A percentile compares a stretch with the other conserved stretches of the same genome.
Conservation (phyloP, 352 stramenopile species). For the Phytophthora pinifolia region DNA sequence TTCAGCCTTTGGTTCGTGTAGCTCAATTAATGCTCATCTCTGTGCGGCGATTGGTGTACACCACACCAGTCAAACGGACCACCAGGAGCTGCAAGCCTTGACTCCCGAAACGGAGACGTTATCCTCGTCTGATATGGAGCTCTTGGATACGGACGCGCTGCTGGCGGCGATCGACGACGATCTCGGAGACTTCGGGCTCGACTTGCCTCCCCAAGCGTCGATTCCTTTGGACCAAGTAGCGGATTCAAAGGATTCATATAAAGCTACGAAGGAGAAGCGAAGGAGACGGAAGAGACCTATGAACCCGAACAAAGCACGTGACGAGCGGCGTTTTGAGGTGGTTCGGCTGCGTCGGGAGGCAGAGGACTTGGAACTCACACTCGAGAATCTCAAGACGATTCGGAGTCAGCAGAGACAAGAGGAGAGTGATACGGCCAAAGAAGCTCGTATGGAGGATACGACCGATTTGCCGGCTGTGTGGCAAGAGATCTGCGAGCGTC, state of each 20-base stretch:
- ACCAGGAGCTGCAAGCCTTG: neutral
- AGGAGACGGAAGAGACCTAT: constrained; percentile 17
- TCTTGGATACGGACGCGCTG: constrained; percentile 14
- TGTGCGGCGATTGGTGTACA: constrained; percentile 1
- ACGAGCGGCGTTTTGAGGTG: constrained; percentile 26
- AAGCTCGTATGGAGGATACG: neutral
- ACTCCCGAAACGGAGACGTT: neutral
- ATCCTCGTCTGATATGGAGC: neutral
- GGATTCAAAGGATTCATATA: neutral
- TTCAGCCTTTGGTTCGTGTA: too few species aligned
- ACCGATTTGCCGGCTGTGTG: constrained; percentile 21
- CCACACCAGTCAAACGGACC: neutral
- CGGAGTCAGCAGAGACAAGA: neutral
- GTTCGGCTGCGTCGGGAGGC: constrained; percentile 16
- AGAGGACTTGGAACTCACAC: constrained; percentile 21
- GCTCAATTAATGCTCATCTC: too few species aligned
- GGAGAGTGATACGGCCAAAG: neutral
- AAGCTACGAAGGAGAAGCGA: neutral
- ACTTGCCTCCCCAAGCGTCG: neutral
- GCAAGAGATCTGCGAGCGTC: constrained; percentile 27
- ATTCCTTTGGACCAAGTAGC: too few species aligned
- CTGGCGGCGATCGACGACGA: constrained; percentile 14
- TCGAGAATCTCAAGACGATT: constrained; percentile 21
- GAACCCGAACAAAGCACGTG: constrained; percentile 32
- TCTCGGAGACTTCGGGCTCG: constrained; percentile 9